phyloP scores from a whole-genome alignment of 106 monocot genomes.

The Dendrobium nobile region DNA sequence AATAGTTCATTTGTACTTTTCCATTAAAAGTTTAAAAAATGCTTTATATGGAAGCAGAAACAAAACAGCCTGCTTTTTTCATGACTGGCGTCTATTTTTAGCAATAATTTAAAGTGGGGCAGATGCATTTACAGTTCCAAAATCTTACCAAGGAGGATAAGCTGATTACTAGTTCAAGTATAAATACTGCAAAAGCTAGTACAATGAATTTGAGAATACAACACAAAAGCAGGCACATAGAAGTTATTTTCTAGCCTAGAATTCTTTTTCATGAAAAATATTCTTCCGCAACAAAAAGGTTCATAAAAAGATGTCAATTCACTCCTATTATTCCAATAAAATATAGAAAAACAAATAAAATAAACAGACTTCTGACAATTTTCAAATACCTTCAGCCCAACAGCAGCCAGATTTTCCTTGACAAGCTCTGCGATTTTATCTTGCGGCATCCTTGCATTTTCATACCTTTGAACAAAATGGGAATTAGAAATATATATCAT shows the following conservation, averaged over 20 bases:
- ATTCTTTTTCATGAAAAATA: neutral
- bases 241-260: neutral
- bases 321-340: neutral
- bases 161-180: neutral
- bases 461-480: slow-evolving; percentile 49
- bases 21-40: neutral
- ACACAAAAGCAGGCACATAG: neutral
- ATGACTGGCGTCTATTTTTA: neutral
- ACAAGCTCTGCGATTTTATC: slow-evolving; percentile 72
- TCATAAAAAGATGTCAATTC: neutral
- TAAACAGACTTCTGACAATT: neutral
- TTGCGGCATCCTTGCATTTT: slow-evolving; percentile 69
- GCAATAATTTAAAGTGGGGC: neutral
- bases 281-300: neutral
- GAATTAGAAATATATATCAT: slow-evolving; percentile 1
- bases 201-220: neutral
- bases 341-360: neutral
- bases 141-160: neutral
- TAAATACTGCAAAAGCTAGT: neutral
- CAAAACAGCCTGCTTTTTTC: neutral
- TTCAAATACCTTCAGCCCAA: slow-evolving; percentile 77
- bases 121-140: neutral
- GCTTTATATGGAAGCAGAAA: neutral
- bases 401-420: slow-evolving; percentile 77
- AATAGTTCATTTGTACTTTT: neutral